phyloP scores from a whole-genome alignment of 257 asterid species.

The Lavandula angustifolia region DNA sequence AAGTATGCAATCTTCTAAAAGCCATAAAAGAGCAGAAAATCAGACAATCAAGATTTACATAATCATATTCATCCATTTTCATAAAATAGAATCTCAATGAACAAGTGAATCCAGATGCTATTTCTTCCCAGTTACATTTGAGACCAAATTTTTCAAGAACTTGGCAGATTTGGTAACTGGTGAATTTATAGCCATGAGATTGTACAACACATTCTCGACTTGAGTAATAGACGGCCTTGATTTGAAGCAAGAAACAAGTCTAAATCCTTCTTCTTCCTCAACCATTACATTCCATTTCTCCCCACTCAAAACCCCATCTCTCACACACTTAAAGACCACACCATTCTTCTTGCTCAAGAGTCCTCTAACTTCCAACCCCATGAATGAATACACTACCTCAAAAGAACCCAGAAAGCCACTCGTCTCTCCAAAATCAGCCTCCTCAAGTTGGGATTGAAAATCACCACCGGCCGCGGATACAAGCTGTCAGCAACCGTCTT shows the following conservation, averaged over 20 bases:
- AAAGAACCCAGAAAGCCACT: conserved; percentile 67
- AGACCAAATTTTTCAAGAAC: conserved; percentile 71
- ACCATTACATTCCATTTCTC: conserved; percentile 81
- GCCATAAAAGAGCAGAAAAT: too few relatives aligned
- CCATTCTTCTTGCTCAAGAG: conserved; percentile 73
- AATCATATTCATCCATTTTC: background rate
- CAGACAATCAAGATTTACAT: background rate
- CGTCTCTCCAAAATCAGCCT: conserved; percentile 53
- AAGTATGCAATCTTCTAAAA: too few relatives aligned
- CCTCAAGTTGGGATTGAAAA: conserved; percentile 86
- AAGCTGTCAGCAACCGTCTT: conserved; percentile 50
- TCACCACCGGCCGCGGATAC: conserved; percentile 69
- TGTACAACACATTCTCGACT: conserved; percentile 80
- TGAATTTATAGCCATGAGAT: conserved; percentile 84
- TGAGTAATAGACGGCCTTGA: conserved; percentile 61
- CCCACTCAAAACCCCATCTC: conserved; percentile 75
- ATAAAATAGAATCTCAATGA: background rate
- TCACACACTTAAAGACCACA: conserved; percentile 67
- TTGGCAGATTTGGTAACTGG: conserved; percentile 75
- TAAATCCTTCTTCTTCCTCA: conserved; percentile 68
- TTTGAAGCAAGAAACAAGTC: conserved; percentile 58
- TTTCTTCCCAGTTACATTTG: conserved; percentile 59
- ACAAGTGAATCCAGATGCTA: conserved; percentile 26
- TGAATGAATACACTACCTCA: conserved; percentile 78
- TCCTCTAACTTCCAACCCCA: conserved; percentile 89